phyloP scores from a whole-genome alignment of 2,329 filamentous ascomycete genomes.

The Ceratocystis diversiconidia region DNA sequence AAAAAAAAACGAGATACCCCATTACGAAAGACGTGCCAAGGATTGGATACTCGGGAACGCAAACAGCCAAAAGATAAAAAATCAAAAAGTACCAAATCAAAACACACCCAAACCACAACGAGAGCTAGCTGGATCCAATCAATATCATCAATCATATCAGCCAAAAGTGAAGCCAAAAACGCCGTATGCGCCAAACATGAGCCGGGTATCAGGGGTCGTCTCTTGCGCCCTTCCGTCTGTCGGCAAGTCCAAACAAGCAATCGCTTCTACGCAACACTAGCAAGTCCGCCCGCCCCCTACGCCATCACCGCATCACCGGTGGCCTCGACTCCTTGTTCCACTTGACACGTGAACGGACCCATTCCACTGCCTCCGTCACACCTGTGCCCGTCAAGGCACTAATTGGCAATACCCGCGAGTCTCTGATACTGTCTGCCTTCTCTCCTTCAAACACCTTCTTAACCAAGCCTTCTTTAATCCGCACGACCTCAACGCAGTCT shows the following conservation, averaged over 20 bases:
- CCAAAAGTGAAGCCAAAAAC: neutral
- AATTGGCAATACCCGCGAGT: slow-evolving; percentile 80
- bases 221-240: neutral
- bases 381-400: slow-evolving; percentile 80
- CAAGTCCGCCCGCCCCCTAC: slow-evolving; percentile 8
- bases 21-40: slow-evolving; percentile 5
- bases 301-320: slow-evolving; percentile 70
- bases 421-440: slow-evolving; percentile 70
- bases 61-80: neutral
- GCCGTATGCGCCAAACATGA: neutral
- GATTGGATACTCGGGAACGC: neutral
- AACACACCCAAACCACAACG: neutral
- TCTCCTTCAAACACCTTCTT: slow-evolving; percentile 92
- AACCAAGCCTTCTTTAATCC: slow-evolving; percentile 92
- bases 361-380: slow-evolving; percentile 91
- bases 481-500: slow-evolving; percentile 91
- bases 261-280: neutral
- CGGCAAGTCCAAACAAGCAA: slow-evolving; percentile 1
- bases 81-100: neutral
- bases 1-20: slow-evolving; percentile 16
- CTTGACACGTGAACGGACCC: slow-evolving; percentile 78
- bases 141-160: slow-evolving; percentile 7
- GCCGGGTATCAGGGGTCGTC: neutral
- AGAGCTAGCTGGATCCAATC: slow-evolving; percentile 2
- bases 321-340: slow-evolving; percentile 94